phyloP scores from a whole-genome alignment of 768 basidiomycete genomes.

The Hygrophoropsis aurantiaca region DNA sequence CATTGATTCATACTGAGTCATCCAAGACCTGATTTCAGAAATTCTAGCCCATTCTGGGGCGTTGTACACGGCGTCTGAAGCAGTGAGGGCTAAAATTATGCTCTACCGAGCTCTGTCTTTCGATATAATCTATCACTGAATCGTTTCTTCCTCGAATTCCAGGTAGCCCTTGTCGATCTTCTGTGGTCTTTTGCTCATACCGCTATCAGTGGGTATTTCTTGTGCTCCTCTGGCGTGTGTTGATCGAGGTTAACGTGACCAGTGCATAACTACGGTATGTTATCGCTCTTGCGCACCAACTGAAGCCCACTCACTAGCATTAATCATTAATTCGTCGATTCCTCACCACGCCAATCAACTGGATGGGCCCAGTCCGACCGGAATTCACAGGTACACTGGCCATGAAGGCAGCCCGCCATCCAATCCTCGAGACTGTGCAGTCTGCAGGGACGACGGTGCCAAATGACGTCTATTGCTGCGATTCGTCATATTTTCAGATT shows the following conservation, averaged over 20 bases:
- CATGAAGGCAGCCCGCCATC: slow-evolving; percentile 87
- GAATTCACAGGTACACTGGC: slow-evolving; percentile 90
- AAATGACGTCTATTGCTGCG: slow-evolving; percentile 89
- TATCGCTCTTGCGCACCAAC: too few relatives aligned
- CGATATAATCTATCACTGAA: too few relatives aligned
- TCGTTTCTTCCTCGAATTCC: too few relatives aligned
- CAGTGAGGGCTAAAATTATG: too few relatives aligned
- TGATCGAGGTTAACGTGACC: slow-evolving; percentile 2
- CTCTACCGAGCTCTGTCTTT: too few relatives aligned
- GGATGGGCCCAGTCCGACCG: slow-evolving; percentile 81
- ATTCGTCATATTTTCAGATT: slow-evolving; percentile 84
- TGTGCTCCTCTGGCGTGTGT: not conserved
- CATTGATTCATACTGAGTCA: slow-evolving; percentile 58
- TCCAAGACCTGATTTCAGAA: slow-evolving; percentile 71
- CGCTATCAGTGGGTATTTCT: slow-evolving; percentile 63
- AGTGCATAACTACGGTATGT: slow-evolving; percentile 54
- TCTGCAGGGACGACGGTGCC: slow-evolving; percentile 70
- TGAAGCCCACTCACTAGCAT: too few relatives aligned
- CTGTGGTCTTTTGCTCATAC: slow-evolving; percentile 85
- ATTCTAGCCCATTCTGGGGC: slow-evolving; percentile 73
- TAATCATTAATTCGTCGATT: not conserved
- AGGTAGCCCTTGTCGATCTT: slow-evolving; percentile 90
- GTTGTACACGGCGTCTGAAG: slow-evolving; percentile 90
- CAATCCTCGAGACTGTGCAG: slow-evolving; percentile 76
- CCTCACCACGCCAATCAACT: not conserved